A percentile compares a stretch with the other conserved stretches of the same genome.
phyloP scores from a whole-genome alignment of 192 early-diverging fungal species.

The Coemansia biformis region DNA sequence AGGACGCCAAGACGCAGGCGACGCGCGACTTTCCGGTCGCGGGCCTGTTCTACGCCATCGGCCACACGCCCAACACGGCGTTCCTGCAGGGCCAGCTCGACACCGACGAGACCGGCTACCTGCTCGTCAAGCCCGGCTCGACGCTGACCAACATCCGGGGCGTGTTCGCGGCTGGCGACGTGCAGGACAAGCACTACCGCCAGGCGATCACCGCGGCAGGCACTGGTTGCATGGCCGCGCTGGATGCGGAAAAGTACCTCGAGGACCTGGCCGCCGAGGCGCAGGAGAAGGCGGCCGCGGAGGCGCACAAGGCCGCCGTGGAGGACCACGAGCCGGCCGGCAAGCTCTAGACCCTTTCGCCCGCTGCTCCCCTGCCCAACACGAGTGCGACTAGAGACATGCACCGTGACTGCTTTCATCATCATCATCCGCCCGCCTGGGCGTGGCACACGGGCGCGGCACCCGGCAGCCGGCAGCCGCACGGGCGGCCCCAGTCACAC shows the following conservation, averaged over 20 bases:
- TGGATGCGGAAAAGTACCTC: conserved; percentile 95
- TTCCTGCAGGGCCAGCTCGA: conserved; percentile 72
- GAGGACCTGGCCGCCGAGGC: conserved; percentile 60
- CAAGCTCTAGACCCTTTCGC: conserved; percentile 33
- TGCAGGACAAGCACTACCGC: conserved; percentile 93
- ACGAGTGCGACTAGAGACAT: too few relatives aligned
- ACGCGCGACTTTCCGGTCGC: conserved; percentile 65
- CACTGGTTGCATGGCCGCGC: conserved; percentile 94
- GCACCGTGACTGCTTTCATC: too few relatives aligned
- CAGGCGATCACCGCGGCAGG: conserved; percentile 97
- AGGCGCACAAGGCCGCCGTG: too few relatives aligned
- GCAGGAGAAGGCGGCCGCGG: conserved; percentile 35
- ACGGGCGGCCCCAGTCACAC: too few relatives aligned
- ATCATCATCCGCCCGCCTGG: too few relatives aligned
- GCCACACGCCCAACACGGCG: conserved; percentile 83
- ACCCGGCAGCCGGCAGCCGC: too few relatives aligned
- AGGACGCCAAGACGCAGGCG: conserved; percentile 73
- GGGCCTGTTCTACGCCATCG: conserved; percentile 98
- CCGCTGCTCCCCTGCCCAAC: too few relatives aligned
- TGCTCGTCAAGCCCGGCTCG: conserved; percentile 71
- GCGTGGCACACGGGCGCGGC: too few relatives aligned
- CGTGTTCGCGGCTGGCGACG: conserved; percentile 97
- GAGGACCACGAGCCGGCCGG: too few relatives aligned
- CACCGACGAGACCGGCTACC: conserved; percentile 85
- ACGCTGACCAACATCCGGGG: conserved; percentile 83